Evolutionary conservation across 805 yeast genomes (phyloP), one percentile per base, ranked within the genome.

Genomic region (Lipomyces chichibuensis): DNA sequence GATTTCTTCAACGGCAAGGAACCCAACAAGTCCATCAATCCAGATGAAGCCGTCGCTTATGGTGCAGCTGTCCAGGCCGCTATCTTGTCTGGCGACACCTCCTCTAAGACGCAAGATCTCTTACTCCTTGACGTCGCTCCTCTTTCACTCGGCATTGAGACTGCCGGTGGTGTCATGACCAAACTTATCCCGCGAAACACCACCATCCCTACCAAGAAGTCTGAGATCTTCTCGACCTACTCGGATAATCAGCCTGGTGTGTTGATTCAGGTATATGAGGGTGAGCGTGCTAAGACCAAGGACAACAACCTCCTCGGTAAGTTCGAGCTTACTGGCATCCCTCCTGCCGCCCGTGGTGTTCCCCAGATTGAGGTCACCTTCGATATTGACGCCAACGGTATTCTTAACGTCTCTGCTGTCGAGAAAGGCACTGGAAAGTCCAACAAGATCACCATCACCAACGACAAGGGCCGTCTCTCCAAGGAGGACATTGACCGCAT

Each of bases 1-100:
- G 98, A 93, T 82, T 92, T 88, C 88, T 92, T 93, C 87, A 91
- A 92, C 82, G 97, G 97, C 80, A 93, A 92, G 85, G 97, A 92
- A 84, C 97, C 96, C 82, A 91, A 91, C 86, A 90, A 88, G 84
- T 91, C 97, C 63, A 92, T 92, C 82, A 92, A 92, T 87, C 97
- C 98, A 75, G 98, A 92, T 85, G 98, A 92, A 84, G 98, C 98
- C 77, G 98, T 92, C 82, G 98, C 98, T 78, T 92, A 92, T 84
- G 97, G 98, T 89, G 98, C 98, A 75, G 97, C 97, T 71, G 97
- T 92, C 74, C 98, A 92, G 85, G 97, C 97, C 74, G 97, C 97
- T 74, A 92, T 92, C 79, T 87, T 92, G 79, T 87, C 97, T 69
- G 98, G 98, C 84, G 97, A 92, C 83, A 88, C 94, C 75, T 92